phyloP scores from a whole-genome alignment of 768 basidiomycete genomes.

The Mycena rebaudengoi region DNA sequence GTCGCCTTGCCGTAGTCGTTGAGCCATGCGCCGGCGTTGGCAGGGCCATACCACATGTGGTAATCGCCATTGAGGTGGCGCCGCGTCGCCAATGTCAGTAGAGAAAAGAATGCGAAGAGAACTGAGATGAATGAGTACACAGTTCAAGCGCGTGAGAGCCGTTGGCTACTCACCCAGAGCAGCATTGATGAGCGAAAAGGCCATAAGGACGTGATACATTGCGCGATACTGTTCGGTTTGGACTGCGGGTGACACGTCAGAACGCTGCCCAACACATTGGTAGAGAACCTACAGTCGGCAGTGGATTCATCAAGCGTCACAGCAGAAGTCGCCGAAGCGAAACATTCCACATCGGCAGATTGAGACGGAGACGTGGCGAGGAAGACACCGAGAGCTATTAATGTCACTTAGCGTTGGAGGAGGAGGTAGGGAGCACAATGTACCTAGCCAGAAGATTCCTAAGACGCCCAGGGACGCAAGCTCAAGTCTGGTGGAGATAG shows the following conservation, averaged over 20 bases:
- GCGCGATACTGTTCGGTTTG: slow-evolving; percentile 88
- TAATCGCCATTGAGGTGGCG: slow-evolving; percentile 25
- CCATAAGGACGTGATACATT: slow-evolving; percentile 86
- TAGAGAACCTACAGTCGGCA: slow-evolving; percentile 66
- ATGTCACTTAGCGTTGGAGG: slow-evolving; percentile 19
- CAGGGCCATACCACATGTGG: slow-evolving; percentile 55
- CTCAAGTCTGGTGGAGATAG: slow-evolving; percentile 82
- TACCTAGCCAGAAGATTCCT: slow-evolving; percentile 84
- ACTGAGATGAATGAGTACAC: neutral
- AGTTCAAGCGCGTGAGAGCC: neutral
- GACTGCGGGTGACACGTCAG: slow-evolving; percentile 54
- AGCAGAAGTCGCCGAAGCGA: slow-evolving; percentile 59
- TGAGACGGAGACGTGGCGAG: slow-evolving; percentile 79
- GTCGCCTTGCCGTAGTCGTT: slow-evolving; percentile 27
- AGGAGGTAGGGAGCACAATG: slow-evolving; percentile 29
- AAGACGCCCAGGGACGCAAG: slow-evolving; percentile 74
- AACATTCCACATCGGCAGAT: slow-evolving; percentile 85
- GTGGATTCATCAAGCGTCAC: slow-evolving; percentile 62
- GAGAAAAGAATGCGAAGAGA: slow-evolving; percentile 19
- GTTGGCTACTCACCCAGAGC: slow-evolving; percentile 62
- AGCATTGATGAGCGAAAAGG: slow-evolving; percentile 83
- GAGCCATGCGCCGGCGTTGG: slow-evolving; percentile 47
- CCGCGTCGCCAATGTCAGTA: slow-evolving; percentile 20
- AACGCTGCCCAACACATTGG: neutral
- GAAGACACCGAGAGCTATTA: slow-evolving; percentile 75